Evolutionary conservation across 2,329 filamentous ascomycete genomes (phyloP).

Genomic region (Penicillium sp.): DNA sequence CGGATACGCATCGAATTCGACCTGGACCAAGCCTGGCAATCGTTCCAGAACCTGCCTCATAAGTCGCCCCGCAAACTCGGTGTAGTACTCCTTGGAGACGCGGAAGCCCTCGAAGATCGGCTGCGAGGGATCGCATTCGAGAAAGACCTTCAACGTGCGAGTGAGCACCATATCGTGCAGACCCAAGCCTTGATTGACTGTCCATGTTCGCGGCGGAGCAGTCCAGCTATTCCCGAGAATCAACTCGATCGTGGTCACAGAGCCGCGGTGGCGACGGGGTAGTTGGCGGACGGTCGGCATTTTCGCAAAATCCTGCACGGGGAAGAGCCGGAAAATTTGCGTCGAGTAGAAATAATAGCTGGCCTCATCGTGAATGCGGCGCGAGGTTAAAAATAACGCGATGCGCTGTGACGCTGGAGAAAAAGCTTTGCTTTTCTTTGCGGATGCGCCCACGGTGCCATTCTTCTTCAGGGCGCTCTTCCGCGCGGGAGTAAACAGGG

Average conservation of each 20-base stretch:
- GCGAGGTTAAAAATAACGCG: slow-evolving; percentile 49
- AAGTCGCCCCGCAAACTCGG: slow-evolving; percentile 59
- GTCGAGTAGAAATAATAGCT: slow-evolving; percentile 58
- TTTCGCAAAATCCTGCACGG: slow-evolving; percentile 56
- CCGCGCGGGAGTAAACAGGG: slow-evolving; percentile 48
- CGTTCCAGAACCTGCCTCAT: slow-evolving; percentile 57
- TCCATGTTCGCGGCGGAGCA: slow-evolving; percentile 61
- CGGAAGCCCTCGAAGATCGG: slow-evolving; percentile 63
- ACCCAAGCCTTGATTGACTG: slow-evolving; percentile 56
- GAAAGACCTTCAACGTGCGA: slow-evolving; percentile 60
- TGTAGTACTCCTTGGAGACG: slow-evolving; percentile 63
- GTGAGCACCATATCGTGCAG: slow-evolving; percentile 56
- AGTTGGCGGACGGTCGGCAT: slow-evolving; percentile 56
- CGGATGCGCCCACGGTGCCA: slow-evolving; percentile 45
- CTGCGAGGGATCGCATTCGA: slow-evolving; percentile 62
- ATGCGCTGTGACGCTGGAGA: slow-evolving; percentile 45
- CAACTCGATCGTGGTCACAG: slow-evolving; percentile 61
- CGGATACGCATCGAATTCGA: slow-evolving; percentile 64
- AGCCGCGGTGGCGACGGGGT: slow-evolving; percentile 57
- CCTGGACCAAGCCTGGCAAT: slow-evolving; percentile 54
- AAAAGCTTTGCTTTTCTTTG: slow-evolving; percentile 43
- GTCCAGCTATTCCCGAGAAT: slow-evolving; percentile 66
- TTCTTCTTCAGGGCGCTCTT: slow-evolving; percentile 34
- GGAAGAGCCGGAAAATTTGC: slow-evolving; percentile 61
- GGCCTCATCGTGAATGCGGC: slow-evolving; percentile 58